Evolutionary conservation across 1,284 basidiomycete genomes (phyloP), one percentile per base, ranked within the genome.

Genomic region (Violaceomyces palustris): DNA sequence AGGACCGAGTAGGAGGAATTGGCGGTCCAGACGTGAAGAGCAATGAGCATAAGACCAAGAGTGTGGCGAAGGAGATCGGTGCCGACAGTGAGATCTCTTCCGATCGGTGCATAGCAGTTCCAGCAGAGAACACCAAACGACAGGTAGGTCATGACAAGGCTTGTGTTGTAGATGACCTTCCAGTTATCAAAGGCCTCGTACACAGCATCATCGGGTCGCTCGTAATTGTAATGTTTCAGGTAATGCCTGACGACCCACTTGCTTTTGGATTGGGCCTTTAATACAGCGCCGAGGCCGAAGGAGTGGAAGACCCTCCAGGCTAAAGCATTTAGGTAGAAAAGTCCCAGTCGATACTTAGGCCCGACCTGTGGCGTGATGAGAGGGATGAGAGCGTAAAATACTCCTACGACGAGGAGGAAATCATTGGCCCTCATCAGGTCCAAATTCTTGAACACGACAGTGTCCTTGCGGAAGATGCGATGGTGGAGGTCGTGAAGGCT

Each of bases 201-300:
- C 10, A 92, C 82, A 18, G 67, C 69, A 23, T 70, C 67, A 2
- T 48, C 42, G 6, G 56, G 43, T 19, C 59, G 42, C 8, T 47
- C 39, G 45, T 62, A 68, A 40, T 55, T 90, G 45, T 75, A 75
- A 34, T 74, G 83, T 77, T 92, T 92, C 62, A 97, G 75, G 74
- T 87, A 98, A 74, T 97, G 93, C 47, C 89, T 78, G 22, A 98
- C 91, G 36, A 96, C 78, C 79, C 87, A 96, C 74, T 90, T 91
- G 71, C 77, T 81, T 70, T 85, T 79, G 57, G 86, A 86, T 76
- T 98, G 93, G 2, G 84, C 86, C 25, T 82, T 82, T 21, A 98
- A 79, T 7, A 93, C 77, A 26, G 84, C 75, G 0, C 93, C 93
- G 4, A 98, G 80, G 0, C 87, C 92, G 65, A 92, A 82, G 21